phyloP scores from a whole-genome alignment of 768 basidiomycete genomes.

The Agaricus subrufescens region DNA sequence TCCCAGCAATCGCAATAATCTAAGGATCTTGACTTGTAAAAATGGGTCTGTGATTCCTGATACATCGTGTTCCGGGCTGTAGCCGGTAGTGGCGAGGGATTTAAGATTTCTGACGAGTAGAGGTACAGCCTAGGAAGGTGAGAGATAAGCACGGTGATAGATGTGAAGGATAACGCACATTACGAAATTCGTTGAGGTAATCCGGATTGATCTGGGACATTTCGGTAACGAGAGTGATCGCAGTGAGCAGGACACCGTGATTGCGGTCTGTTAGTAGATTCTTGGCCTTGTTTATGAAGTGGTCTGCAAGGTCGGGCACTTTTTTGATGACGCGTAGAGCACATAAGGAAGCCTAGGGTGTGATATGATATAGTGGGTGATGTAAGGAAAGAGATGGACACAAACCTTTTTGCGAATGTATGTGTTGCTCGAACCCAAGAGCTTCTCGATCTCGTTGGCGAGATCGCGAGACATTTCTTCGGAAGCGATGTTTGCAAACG shows the following conservation, averaged over 20 bases:
- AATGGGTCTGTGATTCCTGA: conserved; percentile 99
- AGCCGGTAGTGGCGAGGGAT: conserved; percentile 91
- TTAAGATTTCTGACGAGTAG: conserved; percentile 94
- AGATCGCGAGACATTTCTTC: conserved; percentile 99
- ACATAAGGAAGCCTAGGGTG: conserved; percentile 82
- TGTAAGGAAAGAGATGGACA: conserved; percentile 1
- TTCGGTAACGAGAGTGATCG: conserved; percentile 91
- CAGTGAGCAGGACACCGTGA: conserved; percentile 92
- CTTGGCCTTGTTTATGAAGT: conserved; percentile 86
- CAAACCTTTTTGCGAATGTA: conserved; percentile 98
- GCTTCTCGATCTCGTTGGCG: conserved; percentile 95
- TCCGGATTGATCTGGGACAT: conserved; percentile 81
- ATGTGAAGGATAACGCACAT: conserved; percentile 46
- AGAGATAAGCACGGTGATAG: not conserved
- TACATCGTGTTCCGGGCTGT: conserved; percentile 98
- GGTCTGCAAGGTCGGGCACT: conserved; percentile 93
- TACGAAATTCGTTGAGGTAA: conserved; percentile 82
- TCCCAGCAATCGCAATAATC: conserved; percentile 85
- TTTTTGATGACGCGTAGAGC: conserved; percentile 92
- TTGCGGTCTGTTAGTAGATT: conserved; percentile 92
- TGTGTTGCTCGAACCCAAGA: conserved; percentile 94
- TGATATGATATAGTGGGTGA: conserved; percentile 7
- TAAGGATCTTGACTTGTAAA: conserved; percentile 89
- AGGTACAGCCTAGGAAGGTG: conserved; percentile 67
- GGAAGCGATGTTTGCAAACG: conserved; percentile 97